A percentile compares a stretch with the other conserved stretches of the same genome.
Conservation (phyloP, 495 filamentous ascomycete species). For the Annulohypoxylon stygium region DNA sequence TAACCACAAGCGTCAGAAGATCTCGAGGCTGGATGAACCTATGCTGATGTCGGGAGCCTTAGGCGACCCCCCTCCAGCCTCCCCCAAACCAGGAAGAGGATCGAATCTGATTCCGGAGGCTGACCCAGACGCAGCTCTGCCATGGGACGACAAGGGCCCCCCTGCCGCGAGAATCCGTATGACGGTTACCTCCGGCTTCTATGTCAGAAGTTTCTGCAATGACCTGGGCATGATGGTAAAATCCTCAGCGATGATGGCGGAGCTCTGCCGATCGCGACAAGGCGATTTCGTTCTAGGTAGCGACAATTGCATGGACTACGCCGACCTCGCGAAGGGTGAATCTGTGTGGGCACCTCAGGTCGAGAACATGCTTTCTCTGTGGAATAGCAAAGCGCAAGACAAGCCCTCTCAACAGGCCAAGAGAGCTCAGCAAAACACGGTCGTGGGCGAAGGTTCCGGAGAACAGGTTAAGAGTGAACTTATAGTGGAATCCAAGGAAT, state of each 20-base stretch:
- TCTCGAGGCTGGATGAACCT: slow-evolving; percentile 21
- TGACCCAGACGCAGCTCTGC: slow-evolving; percentile 51
- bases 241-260: slow-evolving; percentile 88
- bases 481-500: not conserved
- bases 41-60: slow-evolving; percentile 69
- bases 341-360: slow-evolving; percentile 86
- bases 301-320: slow-evolving; percentile 82
- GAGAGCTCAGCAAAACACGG: slow-evolving; percentile 29
- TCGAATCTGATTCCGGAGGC: slow-evolving; percentile 54
- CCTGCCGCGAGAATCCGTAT: slow-evolving; percentile 85
- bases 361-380: slow-evolving; percentile 71
- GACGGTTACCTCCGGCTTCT: slow-evolving; percentile 96
- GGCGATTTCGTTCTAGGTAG: slow-evolving; percentile 76
- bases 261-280: slow-evolving; percentile 83
- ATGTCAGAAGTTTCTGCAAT: slow-evolving; percentile 92
- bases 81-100: slow-evolving; percentile 52
- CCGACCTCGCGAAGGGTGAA: slow-evolving; percentile 82
- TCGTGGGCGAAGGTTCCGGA: not conserved
- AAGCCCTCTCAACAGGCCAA: slow-evolving; percentile 21
- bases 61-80: slow-evolving; percentile 48
- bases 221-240: slow-evolving; percentile 88
- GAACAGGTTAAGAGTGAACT: not conserved
- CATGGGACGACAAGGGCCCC: slow-evolving; percentile 66
- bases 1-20: slow-evolving; percentile 53
- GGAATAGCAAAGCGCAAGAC: slow-evolving; percentile 53